A percentile compares a stretch with the other conserved stretches of the same genome.
These are phyloP conservation scores for Zychaea mexicana DNA, from an alignment of 371 early-diverging fungal species.

Conservation along the genomic window DNA sequence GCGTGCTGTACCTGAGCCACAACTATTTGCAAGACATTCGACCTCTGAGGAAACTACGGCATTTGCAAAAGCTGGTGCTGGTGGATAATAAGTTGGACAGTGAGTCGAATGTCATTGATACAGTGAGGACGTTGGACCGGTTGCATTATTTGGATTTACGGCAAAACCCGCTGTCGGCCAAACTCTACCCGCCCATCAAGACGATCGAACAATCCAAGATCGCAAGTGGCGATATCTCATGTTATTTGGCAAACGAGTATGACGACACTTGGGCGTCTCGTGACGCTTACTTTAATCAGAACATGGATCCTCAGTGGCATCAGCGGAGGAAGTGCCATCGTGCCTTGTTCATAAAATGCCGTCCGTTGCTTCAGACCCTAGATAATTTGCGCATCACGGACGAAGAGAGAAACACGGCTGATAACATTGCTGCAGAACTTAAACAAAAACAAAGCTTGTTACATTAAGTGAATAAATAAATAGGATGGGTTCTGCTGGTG, in stretches of 20 bases:
- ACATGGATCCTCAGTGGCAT: slow-evolving; percentile 43
- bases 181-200: slow-evolving; percentile 33
- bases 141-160: slow-evolving; percentile 52
- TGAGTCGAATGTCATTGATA: slow-evolving; percentile 31
- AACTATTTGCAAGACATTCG: slow-evolving; percentile 53
- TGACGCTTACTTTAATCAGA: slow-evolving; percentile 36
- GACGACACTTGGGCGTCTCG: slow-evolving; percentile 46
- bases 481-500: neutral
- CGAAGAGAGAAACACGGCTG: slow-evolving; percentile 4
- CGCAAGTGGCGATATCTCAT: slow-evolving; percentile 13
- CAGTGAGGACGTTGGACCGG: slow-evolving; percentile 38
- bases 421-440: neutral
- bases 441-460: neutral
- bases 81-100: slow-evolving; percentile 54
- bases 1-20: slow-evolving; percentile 48
- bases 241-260: slow-evolving; percentile 32
- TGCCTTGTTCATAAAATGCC: slow-evolving; percentile 44
- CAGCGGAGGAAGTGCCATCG: slow-evolving; percentile 47
- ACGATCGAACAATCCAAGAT: slow-evolving; percentile 4
- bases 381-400: slow-evolving; percentile 37
- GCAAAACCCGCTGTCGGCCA: slow-evolving; percentile 40
- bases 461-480: neutral
- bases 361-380: slow-evolving; percentile 41
- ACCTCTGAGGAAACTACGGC: slow-evolving; percentile 44
- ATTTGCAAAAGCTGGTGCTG: slow-evolving; percentile 48